Base-by-base conservation (phyloP, 1,139 yeast species). In the Blastobotrys malaysiensis region DNA sequence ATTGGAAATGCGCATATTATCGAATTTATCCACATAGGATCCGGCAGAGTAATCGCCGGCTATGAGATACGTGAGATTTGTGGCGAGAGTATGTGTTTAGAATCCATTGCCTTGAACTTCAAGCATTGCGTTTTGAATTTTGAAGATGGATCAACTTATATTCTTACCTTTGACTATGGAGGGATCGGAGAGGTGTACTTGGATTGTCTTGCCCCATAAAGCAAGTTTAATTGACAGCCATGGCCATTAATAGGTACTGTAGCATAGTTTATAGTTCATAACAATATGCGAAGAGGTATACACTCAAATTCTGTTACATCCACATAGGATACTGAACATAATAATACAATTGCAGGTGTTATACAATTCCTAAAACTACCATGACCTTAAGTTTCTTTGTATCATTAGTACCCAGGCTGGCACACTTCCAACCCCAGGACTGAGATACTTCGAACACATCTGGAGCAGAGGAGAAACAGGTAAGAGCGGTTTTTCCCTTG, bases 401-500 rank as follows among this genome's bases (percentile, higher is more conserved):
- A 59, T 75, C 77, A 43, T 75, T 77, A 19, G 75, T 73, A 57
- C 80, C 77, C 74, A 78, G 71, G 44, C 78, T 75, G 50, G 75
- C 74, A 56, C 79, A 75, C 56, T 77, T 78, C 82, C 69, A 78
- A 1, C 83, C 83, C 83, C 83, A 79, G 52, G 81, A 76, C 61
- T 79, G 83, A 1, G 80, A 75, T 53, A 73, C 72, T 52, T 76
- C 77, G 61, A 79, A 79, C 52, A 70, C 67, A 56, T 78, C 80
- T 0, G 83, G 83, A 9, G 78, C 73, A 3, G 81, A 77, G 9
- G 78, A 69, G 61, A 79, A 79, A 43, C 81, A 75, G 0, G 82
- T 77, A 51, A 78, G 67, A 0, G 77, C 70, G 0, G 78, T 72
- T 59, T 70, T 75, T n/a, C 49, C 50, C 53, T 74, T 69, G 50